Evolutionary conservation across 225 moss, liverwort and hornwort species (phyloP).

Genomic region (Rhytidiadelphus loreus): DNA sequence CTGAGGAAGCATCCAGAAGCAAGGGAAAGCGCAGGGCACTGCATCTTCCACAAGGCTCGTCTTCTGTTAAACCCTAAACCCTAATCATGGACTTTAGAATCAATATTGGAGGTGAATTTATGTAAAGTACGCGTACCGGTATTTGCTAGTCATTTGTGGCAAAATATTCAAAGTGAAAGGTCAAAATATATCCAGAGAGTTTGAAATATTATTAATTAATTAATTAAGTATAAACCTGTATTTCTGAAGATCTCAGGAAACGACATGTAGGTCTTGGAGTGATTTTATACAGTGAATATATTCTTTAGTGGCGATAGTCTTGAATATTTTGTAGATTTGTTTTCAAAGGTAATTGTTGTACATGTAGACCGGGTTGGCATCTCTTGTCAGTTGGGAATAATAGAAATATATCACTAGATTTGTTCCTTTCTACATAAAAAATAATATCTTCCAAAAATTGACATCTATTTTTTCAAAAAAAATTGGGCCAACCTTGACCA

Average conservation of each 20-base stretch:
- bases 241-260: background rate
- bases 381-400: background rate
- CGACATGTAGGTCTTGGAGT: background rate
- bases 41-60: background rate
- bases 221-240: background rate
- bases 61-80: slow-evolving; percentile 11
- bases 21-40: background rate
- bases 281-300: background rate
- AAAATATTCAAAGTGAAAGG: background rate
- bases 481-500: too few relatives aligned
- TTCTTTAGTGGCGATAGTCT: too few relatives aligned
- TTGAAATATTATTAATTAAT: background rate
- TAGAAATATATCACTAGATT: background rate
- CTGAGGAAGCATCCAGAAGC: background rate
- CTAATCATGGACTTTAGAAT: background rate
- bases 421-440: background rate
- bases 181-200: background rate
- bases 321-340: background rate
- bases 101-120: too few relatives aligned
- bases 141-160: background rate
- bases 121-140: background rate
- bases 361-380: rapidly evolving
- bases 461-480: background rate
- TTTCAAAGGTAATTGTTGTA: background rate
- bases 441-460: rapidly evolving